These are phyloP conservation scores for Phytomonas serpens DNA, from an alignment of 208 protist species.

Conservation along the genomic window DNA sequence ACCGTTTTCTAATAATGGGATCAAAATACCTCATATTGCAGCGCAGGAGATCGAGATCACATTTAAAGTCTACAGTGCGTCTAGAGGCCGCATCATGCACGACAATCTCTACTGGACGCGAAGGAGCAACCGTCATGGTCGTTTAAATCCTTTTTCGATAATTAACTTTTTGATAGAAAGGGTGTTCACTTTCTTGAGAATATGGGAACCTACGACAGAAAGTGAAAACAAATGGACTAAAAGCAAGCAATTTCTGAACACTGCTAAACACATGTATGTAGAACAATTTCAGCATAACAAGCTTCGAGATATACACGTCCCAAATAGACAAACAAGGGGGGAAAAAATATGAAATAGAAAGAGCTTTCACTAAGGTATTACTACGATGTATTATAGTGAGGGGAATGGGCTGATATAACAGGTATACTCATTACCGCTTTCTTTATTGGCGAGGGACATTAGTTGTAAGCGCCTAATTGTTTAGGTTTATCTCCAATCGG, in stretches of 20 bases:
- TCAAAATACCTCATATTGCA: conserved; percentile 61
- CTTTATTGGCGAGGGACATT: neutral
- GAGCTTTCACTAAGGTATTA: neutral
- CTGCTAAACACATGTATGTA: neutral
- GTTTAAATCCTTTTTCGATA: neutral
- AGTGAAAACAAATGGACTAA: neutral
- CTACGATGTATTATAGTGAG: neutral
- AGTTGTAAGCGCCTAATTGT: neutral
- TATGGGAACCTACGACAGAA: neutral
- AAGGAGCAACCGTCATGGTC: neutral
- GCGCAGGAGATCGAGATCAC: conserved; percentile 31
- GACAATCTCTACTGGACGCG: conserved; percentile 33
- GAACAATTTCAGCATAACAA: neutral
- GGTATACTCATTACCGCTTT: neutral
- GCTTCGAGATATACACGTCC: neutral
- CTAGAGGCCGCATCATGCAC: conserved; percentile 38
- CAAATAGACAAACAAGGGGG: neutral
- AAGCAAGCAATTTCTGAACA: neutral
- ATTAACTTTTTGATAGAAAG: neutral
- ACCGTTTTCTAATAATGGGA: conserved; percentile 34
- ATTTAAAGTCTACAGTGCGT: conserved; percentile 31
- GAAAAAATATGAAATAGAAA: neutral
- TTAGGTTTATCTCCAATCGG: conserved; percentile 11
- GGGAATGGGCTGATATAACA: neutral
- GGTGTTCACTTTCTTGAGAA: neutral